Evolutionary conservation across 495 filamentous ascomycete genomes (phyloP).

Genomic region (Thermochaetoides thermophila): DNA sequence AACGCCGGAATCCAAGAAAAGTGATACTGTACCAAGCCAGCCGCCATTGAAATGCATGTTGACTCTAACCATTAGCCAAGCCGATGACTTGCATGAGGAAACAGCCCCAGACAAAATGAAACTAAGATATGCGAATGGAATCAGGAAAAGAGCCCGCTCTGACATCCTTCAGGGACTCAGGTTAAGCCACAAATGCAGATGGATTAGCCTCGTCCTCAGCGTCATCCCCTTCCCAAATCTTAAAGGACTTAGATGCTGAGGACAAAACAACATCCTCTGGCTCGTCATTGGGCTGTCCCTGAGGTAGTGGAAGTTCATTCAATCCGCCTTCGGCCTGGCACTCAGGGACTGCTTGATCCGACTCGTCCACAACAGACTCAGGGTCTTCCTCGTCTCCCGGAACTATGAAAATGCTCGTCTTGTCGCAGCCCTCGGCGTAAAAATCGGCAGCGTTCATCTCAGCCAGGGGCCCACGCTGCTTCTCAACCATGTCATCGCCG

Average conservation of each 20-base stretch:
- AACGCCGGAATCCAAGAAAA: too few species aligned
- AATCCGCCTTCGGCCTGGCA: slow-evolving; percentile 8
- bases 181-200: too few species aligned
- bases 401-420: slow-evolving; percentile 41
- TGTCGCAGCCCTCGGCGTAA: slow-evolving; percentile 54
- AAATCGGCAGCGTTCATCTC: slow-evolving; percentile 60
- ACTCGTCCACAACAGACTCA: slow-evolving; percentile 11
- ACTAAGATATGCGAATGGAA: too few species aligned
- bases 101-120: too few species aligned
- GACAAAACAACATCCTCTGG: background rate
- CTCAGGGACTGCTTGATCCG: background rate
- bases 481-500: slow-evolving; percentile 33
- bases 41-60: too few species aligned
- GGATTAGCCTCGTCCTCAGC: slow-evolving; percentile 43
- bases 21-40: too few species aligned
- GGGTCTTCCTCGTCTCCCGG: slow-evolving; percentile 40
- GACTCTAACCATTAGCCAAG: too few species aligned
- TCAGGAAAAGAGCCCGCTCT: too few species aligned
- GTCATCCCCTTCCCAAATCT: slow-evolving; percentile 52
- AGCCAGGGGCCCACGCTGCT: slow-evolving; percentile 49
- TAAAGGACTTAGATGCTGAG: slow-evolving; percentile 31
- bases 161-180: too few species aligned
- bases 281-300: too few species aligned
- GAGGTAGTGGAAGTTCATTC: too few species aligned
- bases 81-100: too few species aligned